Evolutionary conservation across 345 rosid species (phyloP).

Genomic region (Punica granatum): DNA sequence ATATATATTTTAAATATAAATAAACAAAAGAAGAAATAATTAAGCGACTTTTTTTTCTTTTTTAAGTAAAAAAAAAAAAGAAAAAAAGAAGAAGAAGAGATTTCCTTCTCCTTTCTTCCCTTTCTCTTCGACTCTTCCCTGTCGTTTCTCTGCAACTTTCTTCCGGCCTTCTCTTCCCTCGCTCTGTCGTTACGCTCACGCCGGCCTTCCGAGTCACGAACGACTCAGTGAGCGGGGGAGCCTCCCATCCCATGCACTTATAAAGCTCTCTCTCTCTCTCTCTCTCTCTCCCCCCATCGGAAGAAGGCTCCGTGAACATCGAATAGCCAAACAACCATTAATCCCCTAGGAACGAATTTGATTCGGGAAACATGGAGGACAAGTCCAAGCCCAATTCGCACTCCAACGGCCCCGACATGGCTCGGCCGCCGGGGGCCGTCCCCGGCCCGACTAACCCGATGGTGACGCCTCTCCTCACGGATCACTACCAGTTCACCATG

Average conservation of each 20-base stretch:
- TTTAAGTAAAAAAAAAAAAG: too few relatives aligned
- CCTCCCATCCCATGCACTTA: neutral
- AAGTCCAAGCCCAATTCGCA: conserved; percentile 16
- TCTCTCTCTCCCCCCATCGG: neutral
- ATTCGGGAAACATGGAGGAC: conserved; percentile 12
- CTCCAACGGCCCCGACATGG: conserved; percentile 4
- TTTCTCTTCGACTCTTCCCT: neutral
- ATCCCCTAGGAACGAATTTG: neutral
- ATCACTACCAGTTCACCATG: conserved; percentile 98
- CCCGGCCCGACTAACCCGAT: conserved; percentile 80
- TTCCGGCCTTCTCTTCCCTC: neutral
- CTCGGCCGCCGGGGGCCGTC: conserved; percentile 28
- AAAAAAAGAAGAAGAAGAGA: too few relatives aligned
- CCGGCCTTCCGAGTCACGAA: neutral
- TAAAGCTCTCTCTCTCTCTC: neutral
- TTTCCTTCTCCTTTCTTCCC: too few relatives aligned
- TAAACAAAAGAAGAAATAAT: too few relatives aligned
- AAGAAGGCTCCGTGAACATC: too few relatives aligned
- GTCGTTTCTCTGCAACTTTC: too few relatives aligned
- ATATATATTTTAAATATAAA: too few relatives aligned
- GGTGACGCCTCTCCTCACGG: conserved; percentile 92
- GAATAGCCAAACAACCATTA: too few relatives aligned
- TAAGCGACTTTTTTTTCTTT: too few relatives aligned
- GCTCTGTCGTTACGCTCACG: conserved; percentile 1
- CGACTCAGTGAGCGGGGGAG: neutral